These are phyloP conservation scores for Tripterygium wilfordii DNA, from an alignment of 177 flowering plant species.

Conservation along the genomic window DNA sequence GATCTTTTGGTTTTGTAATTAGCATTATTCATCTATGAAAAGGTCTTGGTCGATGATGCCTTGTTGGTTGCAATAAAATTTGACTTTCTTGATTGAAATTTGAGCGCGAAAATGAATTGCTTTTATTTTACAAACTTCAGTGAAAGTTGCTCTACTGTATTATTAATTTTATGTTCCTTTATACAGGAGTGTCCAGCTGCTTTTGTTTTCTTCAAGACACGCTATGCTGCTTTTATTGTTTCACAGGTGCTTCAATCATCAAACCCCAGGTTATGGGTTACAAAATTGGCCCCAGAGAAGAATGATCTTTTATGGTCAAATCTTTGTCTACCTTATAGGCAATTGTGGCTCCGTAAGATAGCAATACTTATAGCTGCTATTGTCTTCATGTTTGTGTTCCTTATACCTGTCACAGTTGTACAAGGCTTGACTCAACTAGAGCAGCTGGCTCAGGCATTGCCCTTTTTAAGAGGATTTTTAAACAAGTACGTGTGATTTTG, in stretches of 20 bases:
- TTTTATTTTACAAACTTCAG: too few species aligned
- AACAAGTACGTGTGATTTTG: constrained; percentile 40
- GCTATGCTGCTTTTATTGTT: constrained; percentile 74
- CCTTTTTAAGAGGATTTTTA: constrained; percentile 61
- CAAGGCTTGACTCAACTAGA: constrained; percentile 80
- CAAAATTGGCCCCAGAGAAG: constrained; percentile 89
- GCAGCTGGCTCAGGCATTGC: constrained; percentile 45
- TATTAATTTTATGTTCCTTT: too few species aligned
- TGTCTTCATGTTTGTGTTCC: constrained; percentile 64
- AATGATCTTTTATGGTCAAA: constrained; percentile 86
- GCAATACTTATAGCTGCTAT: constrained; percentile 55
- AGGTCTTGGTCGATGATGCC: too few species aligned
- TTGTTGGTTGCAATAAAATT: too few species aligned
- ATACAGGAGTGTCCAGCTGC: constrained; percentile 86
- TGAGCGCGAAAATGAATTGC: too few species aligned
- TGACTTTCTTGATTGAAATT: too few species aligned
- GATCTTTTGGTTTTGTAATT: too few species aligned
- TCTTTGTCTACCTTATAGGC: constrained; percentile 71
- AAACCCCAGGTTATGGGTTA: constrained; percentile 95
- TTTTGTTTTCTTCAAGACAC: constrained; percentile 83
- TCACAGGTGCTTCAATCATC: constrained; percentile 69
- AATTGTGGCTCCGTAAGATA: constrained; percentile 79
- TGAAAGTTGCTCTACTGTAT: too few species aligned
- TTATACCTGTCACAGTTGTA: constrained; percentile 75
- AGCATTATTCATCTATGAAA: too few species aligned